phyloP scores from a whole-genome alignment of 352 stramenopile species.

The Aphanomyces cochlioides region DNA sequence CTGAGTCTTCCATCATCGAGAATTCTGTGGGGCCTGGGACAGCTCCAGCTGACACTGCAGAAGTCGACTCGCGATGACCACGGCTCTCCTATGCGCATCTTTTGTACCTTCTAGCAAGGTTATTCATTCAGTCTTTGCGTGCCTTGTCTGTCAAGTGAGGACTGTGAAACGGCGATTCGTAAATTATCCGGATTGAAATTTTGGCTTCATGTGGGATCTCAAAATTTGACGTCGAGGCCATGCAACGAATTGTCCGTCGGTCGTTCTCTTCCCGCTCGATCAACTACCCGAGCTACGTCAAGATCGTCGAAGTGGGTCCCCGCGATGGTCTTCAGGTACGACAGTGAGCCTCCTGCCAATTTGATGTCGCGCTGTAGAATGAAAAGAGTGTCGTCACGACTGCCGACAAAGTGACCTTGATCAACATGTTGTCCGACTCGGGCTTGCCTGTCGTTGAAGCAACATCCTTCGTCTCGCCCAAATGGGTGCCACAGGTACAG shows the following conservation, averaged over 20 bases:
- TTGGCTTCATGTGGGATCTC: neutral
- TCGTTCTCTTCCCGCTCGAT: constrained; percentile 12
- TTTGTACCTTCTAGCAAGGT: no score
- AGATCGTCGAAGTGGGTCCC: constrained; percentile 93
- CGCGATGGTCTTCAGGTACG: constrained; percentile 90
- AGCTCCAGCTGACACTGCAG: no score
- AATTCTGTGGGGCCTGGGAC: no score
- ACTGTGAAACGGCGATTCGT: no score
- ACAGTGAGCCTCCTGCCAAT: no score
- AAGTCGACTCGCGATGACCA: no score
- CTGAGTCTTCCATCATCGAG: no score
- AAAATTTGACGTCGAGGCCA: constrained; percentile 1
- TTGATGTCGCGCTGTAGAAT: constrained; percentile 59
- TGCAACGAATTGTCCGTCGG: constrained; percentile 7
- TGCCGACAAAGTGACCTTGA: constrained; percentile 88
- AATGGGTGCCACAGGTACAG: constrained; percentile 92
- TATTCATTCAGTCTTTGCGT: no score
- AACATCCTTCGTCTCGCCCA: constrained; percentile 94
- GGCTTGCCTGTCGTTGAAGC: constrained; percentile 90
- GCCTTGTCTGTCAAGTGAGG: no score
- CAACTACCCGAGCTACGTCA: constrained; percentile 69
- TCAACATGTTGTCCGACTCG: constrained; percentile 87
- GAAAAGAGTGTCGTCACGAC: constrained; percentile 86
- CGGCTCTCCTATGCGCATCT: no score
- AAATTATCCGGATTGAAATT: neutral